Conservation (phyloP, 306 rosid genomes). For the Corylus heterophylla region DNA sequence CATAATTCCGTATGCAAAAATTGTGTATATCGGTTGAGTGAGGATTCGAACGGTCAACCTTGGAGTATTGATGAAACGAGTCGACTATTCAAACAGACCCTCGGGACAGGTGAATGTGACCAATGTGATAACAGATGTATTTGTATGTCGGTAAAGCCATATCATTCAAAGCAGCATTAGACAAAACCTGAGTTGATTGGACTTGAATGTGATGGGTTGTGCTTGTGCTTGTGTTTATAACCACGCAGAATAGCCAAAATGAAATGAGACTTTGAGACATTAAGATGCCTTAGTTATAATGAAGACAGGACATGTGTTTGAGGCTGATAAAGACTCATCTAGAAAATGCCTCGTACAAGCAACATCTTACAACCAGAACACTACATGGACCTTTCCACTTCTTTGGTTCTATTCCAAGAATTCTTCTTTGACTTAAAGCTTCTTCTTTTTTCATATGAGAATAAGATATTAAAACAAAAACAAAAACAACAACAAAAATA, state of each 20-base stretch:
- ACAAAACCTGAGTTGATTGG: constrained; percentile 15
- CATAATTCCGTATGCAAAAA: too few species aligned
- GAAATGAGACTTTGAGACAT: background rate
- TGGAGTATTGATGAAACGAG: too few species aligned
- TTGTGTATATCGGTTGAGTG: too few species aligned
- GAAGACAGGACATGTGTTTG: background rate
- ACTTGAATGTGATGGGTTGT: constrained; percentile 22
- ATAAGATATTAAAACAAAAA: too few species aligned
- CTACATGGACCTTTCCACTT: background rate
- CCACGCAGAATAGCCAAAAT: background rate
- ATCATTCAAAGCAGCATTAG: constrained; percentile 2
- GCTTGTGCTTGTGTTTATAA: background rate
- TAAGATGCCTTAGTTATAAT: background rate
- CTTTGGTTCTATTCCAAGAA: background rate
- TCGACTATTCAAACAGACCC: too few species aligned
- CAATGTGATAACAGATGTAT: background rate
- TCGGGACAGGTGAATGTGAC: too few species aligned
- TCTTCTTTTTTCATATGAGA: background rate
- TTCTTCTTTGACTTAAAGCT: background rate
- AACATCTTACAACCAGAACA: background rate
- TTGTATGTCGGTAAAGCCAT: background rate
- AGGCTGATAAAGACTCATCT: background rate
- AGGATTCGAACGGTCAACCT: too few species aligned
- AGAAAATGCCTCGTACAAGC: background rate
- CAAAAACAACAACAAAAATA: too few species aligned